Evolutionary conservation across 2,329 filamentous ascomycete genomes (phyloP), one percentile per base, ranked within the genome.

Genomic region (Drechslerella dactyloides): DNA sequence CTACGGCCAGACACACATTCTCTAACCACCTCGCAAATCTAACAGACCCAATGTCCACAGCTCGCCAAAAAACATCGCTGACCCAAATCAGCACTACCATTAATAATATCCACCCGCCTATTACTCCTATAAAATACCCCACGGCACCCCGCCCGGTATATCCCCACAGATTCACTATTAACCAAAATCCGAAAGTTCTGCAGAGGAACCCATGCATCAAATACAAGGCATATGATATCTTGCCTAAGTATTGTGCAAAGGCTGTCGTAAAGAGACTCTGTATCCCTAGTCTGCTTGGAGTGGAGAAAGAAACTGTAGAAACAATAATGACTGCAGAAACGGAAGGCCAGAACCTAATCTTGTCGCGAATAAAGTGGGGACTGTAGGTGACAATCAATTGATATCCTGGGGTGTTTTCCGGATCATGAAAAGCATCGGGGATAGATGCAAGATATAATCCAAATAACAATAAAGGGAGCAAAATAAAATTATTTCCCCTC

Each of bases 311-410:
- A 21, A 69, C 8, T 15, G 58, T 48, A 7, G 77, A 69, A 11
- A 79, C 73, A 8, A 79, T 74, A 6, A 73, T 59, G 10, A 78
- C 73, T 0, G 77, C 77, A 1, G 70, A 76, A 5, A 78, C 46
- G 0, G 76, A 74, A 3, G 75, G 62, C 78, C 78, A 79, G 52
- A 79, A 79, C 40, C 75, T 70, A 40, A 76, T 74, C 8, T 72
- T 66, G 11, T 68, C 64, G 1, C 30, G 40, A 35, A 75, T 75
- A 21, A 56, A 64, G 8, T 59, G 50, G 1, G 78, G 76, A 1
- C 77, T 75, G 11, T 76, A 52, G n/a, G 17, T 17, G 1, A 46
- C 55, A 10, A 78, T 63, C 2, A 57, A 54, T 15, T 19, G 44
- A 42, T 74, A 79, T 2, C 76, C 77, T 15, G 74, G 74, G 17